phyloP scores from a whole-genome alignment of 768 basidiomycete genomes.

The Trametes gibbosa region DNA sequence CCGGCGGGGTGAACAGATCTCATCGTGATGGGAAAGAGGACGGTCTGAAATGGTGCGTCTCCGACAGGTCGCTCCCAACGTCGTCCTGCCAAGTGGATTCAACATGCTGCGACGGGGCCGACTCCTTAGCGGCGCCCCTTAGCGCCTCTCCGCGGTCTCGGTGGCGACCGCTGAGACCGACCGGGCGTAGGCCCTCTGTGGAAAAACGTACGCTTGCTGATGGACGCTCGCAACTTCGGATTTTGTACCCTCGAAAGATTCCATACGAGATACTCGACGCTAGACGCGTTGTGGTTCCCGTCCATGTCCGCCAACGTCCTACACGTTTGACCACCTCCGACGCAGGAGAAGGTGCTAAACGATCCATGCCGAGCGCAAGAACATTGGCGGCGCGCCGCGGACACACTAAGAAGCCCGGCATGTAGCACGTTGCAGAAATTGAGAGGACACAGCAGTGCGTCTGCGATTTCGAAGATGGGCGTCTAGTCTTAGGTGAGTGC shows the following conservation, averaged over 20 bases:
- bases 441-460: not conserved
- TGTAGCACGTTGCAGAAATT: not conserved
- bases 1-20: not conserved
- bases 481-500: not conserved
- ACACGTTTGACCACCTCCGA: not conserved
- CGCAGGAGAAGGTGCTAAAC: not conserved
- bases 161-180: conserved; percentile 5
- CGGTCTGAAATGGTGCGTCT: conserved; percentile 1
- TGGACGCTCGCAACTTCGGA: not conserved
- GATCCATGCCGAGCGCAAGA: not conserved
- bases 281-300: not conserved
- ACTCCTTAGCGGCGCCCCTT: not conserved
- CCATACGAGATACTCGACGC: not conserved
- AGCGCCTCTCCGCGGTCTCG: conserved; percentile 4
- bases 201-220: conserved; percentile 1
- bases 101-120: not conserved
- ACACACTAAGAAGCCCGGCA: not conserved
- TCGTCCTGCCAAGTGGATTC: no score
- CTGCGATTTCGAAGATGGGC: not conserved
- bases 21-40: conserved; percentile 1
- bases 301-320: not conserved
- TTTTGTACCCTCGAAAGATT: conserved; percentile 1
- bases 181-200: not conserved
- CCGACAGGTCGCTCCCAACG: conserved; percentile 11
- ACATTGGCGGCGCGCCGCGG: not conserved